These are phyloP conservation scores for Coemansia sp. DNA, from an alignment of 192 early-diverging fungal genomes.

Conservation along the genomic window DNA sequence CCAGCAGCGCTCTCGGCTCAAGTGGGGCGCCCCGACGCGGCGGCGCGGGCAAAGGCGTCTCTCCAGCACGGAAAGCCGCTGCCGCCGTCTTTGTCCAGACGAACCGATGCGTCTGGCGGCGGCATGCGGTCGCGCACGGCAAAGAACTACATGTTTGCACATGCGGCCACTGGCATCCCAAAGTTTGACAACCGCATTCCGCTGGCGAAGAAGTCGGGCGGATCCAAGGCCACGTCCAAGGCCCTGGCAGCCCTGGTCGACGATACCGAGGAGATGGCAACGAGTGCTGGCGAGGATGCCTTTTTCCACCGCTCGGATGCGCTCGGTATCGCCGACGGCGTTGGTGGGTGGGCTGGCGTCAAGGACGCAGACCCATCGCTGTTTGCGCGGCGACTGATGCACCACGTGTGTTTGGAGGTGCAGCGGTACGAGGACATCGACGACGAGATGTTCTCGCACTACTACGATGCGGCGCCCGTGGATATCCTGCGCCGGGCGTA, in stretches of 20 bases:
- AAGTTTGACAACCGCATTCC: constrained; percentile 44
- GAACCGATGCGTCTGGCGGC: constrained; percentile 16
- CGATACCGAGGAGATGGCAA: constrained; percentile 55
- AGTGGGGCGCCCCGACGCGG: constrained; percentile 7
- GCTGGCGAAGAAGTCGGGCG: constrained; percentile 8
- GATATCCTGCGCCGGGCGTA: constrained; percentile 78
- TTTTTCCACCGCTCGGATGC: constrained; percentile 85
- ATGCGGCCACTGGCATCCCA: constrained; percentile 59
- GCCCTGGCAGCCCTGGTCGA: not conserved
- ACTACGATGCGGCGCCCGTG: constrained; percentile 75
- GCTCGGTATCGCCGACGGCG: constrained; percentile 92
- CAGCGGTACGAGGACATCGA: constrained; percentile 83
- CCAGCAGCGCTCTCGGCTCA: constrained; percentile 22
- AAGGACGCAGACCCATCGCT: constrained; percentile 83
- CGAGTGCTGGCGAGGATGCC: constrained; percentile 88
- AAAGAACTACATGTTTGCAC: constrained; percentile 57
- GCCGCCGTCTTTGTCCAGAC: constrained; percentile 6
- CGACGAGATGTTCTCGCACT: constrained; percentile 73
- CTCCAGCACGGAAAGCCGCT: constrained; percentile 1
- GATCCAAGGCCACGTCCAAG: not conserved
- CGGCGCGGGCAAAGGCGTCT: constrained; percentile 2
- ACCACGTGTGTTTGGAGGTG: constrained; percentile 77
- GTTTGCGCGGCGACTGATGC: constrained; percentile 93
- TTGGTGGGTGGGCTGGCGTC: constrained; percentile 88
- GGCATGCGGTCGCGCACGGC: constrained; percentile 8